A percentile compares a stretch with the other conserved stretches of the same genome.
Evolutionary conservation across 306 rosid species (phyloP).

Genomic region (Trifolium fragiferum): DNA sequence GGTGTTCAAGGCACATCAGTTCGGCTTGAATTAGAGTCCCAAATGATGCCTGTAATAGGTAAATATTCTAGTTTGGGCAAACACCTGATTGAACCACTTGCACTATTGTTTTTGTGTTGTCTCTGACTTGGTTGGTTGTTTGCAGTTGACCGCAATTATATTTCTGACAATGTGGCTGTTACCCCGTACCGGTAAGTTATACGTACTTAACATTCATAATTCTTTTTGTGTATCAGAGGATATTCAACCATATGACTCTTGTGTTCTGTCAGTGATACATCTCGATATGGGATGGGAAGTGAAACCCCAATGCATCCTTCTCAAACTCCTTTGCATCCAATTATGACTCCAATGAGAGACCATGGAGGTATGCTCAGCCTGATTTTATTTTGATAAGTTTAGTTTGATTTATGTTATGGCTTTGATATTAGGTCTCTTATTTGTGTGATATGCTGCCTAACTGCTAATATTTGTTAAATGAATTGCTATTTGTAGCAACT

Average conservation of each 20-base stretch:
- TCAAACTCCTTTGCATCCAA: conserved; percentile 96
- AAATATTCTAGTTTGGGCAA: conserved; percentile 36
- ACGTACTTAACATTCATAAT: conserved; percentile 16
- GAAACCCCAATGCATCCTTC: conserved; percentile 99
- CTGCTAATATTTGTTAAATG: conserved; percentile 32
- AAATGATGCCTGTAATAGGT: conserved; percentile 96
- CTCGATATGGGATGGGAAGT: conserved; percentile 95
- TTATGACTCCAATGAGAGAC: conserved; percentile 97
- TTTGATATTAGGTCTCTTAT: background rate
- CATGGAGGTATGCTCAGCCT: conserved; percentile 70
- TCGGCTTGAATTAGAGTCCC: conserved; percentile 94
- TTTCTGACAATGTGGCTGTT: conserved; percentile 85
- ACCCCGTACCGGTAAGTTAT: conserved; percentile 84
- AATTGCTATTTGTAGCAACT: conserved; percentile 66
- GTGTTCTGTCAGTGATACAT: conserved; percentile 59
- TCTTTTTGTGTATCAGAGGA: conserved; percentile 10
- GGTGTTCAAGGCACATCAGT: conserved; percentile 77
- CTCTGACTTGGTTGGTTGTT: conserved; percentile 35
- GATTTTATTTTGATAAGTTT: conserved; percentile 30
- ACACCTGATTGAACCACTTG: background rate
- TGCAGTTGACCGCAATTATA: conserved; percentile 88
- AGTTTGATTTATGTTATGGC: conserved; percentile 37
- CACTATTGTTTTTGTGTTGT: conserved; percentile 21
- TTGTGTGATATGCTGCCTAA: background rate
- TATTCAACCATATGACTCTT: conserved; percentile 24